These are phyloP conservation scores for Ganoderma sinense DNA, from an alignment of 1,284 basidiomycete species.

Conservation along the genomic window DNA sequence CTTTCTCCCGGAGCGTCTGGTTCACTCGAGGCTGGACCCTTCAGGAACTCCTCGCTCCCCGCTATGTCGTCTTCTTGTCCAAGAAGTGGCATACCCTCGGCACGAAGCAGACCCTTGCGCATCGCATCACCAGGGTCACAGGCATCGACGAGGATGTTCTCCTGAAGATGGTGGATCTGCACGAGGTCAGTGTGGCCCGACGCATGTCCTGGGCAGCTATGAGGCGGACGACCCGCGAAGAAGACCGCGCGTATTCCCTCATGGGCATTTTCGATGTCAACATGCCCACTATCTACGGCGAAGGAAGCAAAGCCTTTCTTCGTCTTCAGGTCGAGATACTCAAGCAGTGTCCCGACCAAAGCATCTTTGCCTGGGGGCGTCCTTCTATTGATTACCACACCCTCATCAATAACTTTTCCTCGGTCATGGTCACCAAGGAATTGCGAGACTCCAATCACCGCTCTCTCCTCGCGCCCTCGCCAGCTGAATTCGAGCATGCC, in stretches of 20 bases:
- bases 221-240: conserved; percentile 3
- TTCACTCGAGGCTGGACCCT: conserved; percentile 8
- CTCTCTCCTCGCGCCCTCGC: conserved; percentile 9
- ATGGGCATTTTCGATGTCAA: conserved; percentile 9
- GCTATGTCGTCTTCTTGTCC: conserved; percentile 11
- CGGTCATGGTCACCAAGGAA: neutral
- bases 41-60: conserved; percentile 21
- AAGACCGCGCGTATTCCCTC: conserved; percentile 9
- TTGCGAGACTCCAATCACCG: conserved; percentile 3
- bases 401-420: neutral
- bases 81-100: conserved; percentile 12
- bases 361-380: conserved; percentile 2
- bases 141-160: conserved; percentile 14
- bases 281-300: conserved; percentile 6
- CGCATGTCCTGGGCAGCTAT: conserved; percentile 25
- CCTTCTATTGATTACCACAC: neutral
- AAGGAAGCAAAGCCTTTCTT: neutral
- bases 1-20: conserved; percentile 16
- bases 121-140: conserved; percentile 9
- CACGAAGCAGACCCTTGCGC: conserved; percentile 10
- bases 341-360: conserved; percentile 5
- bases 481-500: conserved; percentile 5
- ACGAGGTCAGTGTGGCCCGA: conserved; percentile 13
- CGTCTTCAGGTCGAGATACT: conserved; percentile 11
- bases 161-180: neutral